These are phyloP conservation scores for Paxillus involutus DNA, from an alignment of 768 basidiomycete genomes.

Conservation along the genomic window DNA sequence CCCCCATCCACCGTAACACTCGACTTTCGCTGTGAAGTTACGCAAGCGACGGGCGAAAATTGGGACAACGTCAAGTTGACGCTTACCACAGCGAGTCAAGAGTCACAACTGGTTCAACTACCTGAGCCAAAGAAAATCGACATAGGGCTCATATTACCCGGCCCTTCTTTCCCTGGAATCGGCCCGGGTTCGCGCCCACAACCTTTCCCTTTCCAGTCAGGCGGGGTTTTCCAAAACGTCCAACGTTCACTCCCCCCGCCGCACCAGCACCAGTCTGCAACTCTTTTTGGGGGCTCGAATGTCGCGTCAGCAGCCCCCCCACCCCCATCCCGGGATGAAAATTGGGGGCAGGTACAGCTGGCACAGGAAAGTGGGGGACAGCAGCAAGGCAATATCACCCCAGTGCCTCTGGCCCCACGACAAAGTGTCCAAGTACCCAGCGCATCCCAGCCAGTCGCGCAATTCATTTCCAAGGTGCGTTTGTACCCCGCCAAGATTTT, in stretches of 20 bases:
- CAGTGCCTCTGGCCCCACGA: too few relatives aligned
- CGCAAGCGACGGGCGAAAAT: conserved; percentile 30
- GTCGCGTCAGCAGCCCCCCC: too few relatives aligned
- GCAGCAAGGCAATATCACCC: too few relatives aligned
- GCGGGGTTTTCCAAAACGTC: too few relatives aligned
- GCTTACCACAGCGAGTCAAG: conserved; percentile 24
- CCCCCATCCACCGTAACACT: conserved; percentile 18
- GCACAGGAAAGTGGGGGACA: too few relatives aligned
- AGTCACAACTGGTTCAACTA: conserved; percentile 18
- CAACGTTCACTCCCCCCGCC: too few relatives aligned
- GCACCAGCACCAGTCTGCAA: background rate
- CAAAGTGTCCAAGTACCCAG: too few relatives aligned
- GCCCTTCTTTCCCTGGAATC: background rate
- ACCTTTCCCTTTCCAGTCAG: too few relatives aligned
- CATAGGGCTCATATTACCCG: conserved; percentile 6
- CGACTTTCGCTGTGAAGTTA: conserved; percentile 29
- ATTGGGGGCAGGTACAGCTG: too few relatives aligned
- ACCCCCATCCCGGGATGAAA: too few relatives aligned
- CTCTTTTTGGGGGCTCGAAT: background rate
- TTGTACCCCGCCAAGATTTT: background rate
- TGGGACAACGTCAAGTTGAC: conserved; percentile 27
- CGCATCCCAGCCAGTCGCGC: conserved; percentile 5
- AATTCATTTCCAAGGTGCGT: conserved; percentile 14
- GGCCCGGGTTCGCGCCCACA: too few relatives aligned
- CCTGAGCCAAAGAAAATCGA: conserved; percentile 20